phyloP scores from a whole-genome alignment of 1,284 basidiomycete species.

The Cryptococcus jaspeensis region DNA sequence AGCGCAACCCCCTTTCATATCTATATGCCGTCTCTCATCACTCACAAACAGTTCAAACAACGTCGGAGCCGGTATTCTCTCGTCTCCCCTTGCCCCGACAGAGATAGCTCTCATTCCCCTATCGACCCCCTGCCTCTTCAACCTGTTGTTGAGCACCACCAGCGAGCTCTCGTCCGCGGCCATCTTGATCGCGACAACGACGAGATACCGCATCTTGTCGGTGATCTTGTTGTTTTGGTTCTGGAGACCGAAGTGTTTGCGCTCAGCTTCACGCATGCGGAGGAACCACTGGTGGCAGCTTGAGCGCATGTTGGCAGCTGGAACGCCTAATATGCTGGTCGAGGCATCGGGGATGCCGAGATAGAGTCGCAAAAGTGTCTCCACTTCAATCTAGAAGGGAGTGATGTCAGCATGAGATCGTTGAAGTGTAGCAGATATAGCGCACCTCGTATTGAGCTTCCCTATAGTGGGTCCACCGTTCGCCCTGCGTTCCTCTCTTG shows the following conservation, averaged over 20 bases:
- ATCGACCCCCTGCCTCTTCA: conserved; percentile 12
- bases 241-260: background rate
- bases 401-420: background rate
- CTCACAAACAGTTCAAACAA: conserved; percentile 29
- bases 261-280: conserved; percentile 13
- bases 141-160: conserved; percentile 22
- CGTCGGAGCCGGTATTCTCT: conserved; percentile 23
- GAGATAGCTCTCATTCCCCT: conserved; percentile 4
- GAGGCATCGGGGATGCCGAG: conserved; percentile 13
- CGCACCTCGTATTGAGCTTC: conserved; percentile 4
- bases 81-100: conserved; percentile 22
- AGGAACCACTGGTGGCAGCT: conserved; percentile 15
- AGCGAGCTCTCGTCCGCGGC: conserved; percentile 31
- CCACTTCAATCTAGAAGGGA: conserved; percentile 9
- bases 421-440: background rate
- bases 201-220: conserved; percentile 15
- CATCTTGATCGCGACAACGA: conserved; percentile 30
- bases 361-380: conserved; percentile 15
- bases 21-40: background rate
- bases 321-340: conserved; percentile 11
- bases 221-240: conserved; percentile 3
- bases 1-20: background rate
- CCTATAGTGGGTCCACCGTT: background rate
- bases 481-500: background rate
- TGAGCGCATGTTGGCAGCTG: conserved; percentile 6